Percentiles rank a stretch among this genome's conserved stretches.
These are phyloP conservation scores for Penicillium flavigenum DNA, from an alignment of 495 filamentous ascomycete genomes.

Conservation along the genomic window DNA sequence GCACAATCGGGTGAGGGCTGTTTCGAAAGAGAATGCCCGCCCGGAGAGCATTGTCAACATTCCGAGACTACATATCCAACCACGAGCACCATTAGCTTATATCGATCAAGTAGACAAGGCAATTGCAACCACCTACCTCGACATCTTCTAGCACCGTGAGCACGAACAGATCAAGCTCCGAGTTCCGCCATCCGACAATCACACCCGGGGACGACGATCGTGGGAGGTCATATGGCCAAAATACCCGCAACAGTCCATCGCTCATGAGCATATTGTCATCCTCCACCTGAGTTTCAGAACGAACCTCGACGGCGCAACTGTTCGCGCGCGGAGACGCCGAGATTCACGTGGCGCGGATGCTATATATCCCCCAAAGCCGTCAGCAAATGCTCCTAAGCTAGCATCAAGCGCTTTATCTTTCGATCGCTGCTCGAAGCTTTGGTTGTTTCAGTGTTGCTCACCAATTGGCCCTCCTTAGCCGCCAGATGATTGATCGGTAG, in stretches of 20 bases:
- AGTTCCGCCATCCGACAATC: constrained; percentile 95
- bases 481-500: constrained; percentile 72
- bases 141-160: constrained; percentile 86
- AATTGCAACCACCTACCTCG: constrained; percentile 57
- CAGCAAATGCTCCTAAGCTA: constrained; percentile 7
- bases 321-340: constrained; percentile 91
- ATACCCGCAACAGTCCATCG: constrained; percentile 94
- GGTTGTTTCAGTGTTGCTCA: constrained; percentile 36
- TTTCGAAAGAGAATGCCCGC: constrained; percentile 80
- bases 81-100: constrained; percentile 12
- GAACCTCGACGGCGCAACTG: constrained; percentile 92
- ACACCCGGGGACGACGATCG: constrained; percentile 72
- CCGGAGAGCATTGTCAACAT: constrained; percentile 84
- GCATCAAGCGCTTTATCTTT: not conserved
- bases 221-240: constrained; percentile 90
- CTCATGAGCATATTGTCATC: constrained; percentile 79
- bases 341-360: constrained; percentile 80
- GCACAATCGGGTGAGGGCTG: constrained; percentile 74
- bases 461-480: constrained; percentile 62
- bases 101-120: not conserved
- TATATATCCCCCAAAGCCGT: constrained; percentile 35
- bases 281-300: constrained; percentile 66
- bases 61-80: constrained; percentile 51
- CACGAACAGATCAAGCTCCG: constrained; percentile 84
- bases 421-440: not conserved